Conservation (phyloP, 1,284 basidiomycete species). For the Coniferiporia weirii region DNA sequence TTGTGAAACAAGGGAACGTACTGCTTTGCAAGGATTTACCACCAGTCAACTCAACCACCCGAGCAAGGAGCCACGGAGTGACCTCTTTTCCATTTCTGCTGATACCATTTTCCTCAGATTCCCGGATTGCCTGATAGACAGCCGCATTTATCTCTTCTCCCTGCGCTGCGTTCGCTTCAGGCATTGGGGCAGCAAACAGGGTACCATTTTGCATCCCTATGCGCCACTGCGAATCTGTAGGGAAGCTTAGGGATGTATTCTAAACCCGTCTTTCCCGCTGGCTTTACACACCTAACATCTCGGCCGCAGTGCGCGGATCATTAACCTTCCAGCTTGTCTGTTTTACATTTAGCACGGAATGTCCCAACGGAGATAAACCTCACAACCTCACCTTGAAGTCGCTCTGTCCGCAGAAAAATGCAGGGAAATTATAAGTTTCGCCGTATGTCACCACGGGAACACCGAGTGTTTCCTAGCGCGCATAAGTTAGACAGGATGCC, state of each 20-base stretch:
- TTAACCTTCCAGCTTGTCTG: conserved; percentile 69
- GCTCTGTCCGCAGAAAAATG: conserved; percentile 86
- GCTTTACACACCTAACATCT: conserved; percentile 58
- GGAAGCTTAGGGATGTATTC: not conserved
- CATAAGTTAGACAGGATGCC: conserved; percentile 2
- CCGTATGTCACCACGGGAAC: conserved; percentile 87
- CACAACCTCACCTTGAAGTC: conserved; percentile 64
- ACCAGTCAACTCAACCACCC: conserved; percentile 78
- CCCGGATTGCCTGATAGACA: conserved; percentile 82
- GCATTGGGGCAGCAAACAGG: conserved; percentile 90
- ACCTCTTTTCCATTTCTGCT: conserved; percentile 84
- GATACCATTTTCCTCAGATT: conserved; percentile 81
- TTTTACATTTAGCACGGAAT: not conserved
- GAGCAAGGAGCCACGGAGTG: conserved; percentile 90
- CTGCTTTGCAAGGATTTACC: conserved; percentile 72
- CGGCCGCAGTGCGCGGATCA: conserved; percentile 59
- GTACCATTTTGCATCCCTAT: conserved; percentile 68
- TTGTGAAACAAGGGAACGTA: conserved; percentile 31
- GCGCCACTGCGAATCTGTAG: conserved; percentile 53
- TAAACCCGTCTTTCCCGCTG: not conserved
- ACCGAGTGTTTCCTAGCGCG: conserved; percentile 84
- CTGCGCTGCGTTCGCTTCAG: conserved; percentile 61
- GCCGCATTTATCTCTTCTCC: conserved; percentile 73
- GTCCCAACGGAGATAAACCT: conserved; percentile 9
- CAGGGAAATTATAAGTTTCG: conserved; percentile 79